Percentiles rank a stretch among this genome's conserved stretches.
phyloP scores from a whole-genome alignment of 805 yeast genomes.

The Naumovozyma dairenensis region DNA sequence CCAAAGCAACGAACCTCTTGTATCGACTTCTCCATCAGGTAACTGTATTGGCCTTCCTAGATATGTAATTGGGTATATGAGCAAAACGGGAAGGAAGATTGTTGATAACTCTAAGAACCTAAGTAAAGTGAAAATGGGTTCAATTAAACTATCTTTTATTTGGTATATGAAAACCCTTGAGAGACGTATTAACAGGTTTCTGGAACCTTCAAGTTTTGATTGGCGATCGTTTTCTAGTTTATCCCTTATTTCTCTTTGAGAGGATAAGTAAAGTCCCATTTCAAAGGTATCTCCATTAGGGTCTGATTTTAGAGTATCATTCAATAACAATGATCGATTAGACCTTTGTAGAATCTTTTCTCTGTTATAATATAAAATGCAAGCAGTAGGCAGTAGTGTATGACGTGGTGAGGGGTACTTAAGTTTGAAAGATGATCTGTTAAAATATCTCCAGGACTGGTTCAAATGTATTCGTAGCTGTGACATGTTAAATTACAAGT shows the following conservation, averaged over 20 bases:
- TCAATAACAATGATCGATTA: slow-evolving; percentile 1
- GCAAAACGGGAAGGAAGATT: slow-evolving; percentile 61
- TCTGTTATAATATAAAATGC: not conserved
- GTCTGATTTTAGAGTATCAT: slow-evolving; percentile 30
- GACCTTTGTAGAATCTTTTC: too few species aligned
- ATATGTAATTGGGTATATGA: slow-evolving; percentile 49
- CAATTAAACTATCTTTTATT: slow-evolving; percentile 46
- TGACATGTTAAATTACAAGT: not conserved
- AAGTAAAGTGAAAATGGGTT: slow-evolving; percentile 58
- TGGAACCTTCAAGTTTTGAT: slow-evolving; percentile 11
- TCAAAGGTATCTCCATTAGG: slow-evolving; percentile 56
- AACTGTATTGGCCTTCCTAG: too few species aligned
- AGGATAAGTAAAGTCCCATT: slow-evolving; percentile 50
- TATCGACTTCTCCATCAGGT: slow-evolving; percentile 26
- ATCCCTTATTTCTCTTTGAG: slow-evolving; percentile 43
- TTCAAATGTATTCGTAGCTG: slow-evolving; percentile 3
- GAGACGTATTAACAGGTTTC: slow-evolving; percentile 20
- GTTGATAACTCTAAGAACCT: slow-evolving; percentile 60
- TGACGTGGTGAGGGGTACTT: slow-evolving; percentile 2
- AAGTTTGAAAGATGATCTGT: slow-evolving; percentile 1
- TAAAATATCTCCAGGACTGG: slow-evolving; percentile 7
- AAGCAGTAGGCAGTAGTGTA: not conserved
- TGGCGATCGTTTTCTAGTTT: too few species aligned
- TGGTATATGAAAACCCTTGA: slow-evolving; percentile 35
- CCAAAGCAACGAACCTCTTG: slow-evolving; percentile 65